Conservation (phyloP, 78 protist genomes). For the Tieghemostelium lacteum region DNA sequence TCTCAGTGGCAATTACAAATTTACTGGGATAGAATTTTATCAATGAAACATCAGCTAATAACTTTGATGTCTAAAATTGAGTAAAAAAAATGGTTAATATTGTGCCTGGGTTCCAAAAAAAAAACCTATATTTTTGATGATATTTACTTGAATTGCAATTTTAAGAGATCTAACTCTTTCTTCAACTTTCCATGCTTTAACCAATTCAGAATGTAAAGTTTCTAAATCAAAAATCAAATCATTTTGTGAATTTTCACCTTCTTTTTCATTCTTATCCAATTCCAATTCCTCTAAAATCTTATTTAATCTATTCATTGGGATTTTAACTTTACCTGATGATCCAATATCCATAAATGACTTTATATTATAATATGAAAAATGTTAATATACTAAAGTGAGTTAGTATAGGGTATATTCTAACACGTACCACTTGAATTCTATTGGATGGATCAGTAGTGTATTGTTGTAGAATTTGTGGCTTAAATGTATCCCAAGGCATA, state of each 20-base stretch:
- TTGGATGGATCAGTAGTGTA: constrained; percentile 60
- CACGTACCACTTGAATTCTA: constrained; percentile 62
- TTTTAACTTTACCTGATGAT: constrained; percentile 55
- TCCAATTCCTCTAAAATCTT: constrained; percentile 71
- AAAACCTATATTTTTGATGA: neutral
- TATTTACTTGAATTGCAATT: constrained; percentile 87
- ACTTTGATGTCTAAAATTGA: constrained; percentile 81
- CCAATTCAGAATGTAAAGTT: constrained; percentile 80
- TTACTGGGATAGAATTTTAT: constrained; percentile 92
- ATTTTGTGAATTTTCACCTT: constrained; percentile 54
- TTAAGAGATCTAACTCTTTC: constrained; percentile 91
- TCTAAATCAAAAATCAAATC: constrained; percentile 86
- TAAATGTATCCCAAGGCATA: constrained; percentile 82
- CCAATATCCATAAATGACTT: constrained; percentile 49
- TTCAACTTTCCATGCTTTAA: constrained; percentile 84
- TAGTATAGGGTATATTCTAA: neutral
- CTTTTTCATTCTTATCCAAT: constrained; percentile 60
- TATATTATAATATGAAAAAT: neutral
- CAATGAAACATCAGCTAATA: constrained; percentile 74
- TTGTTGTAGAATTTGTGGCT: constrained; percentile 79
- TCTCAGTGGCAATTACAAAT: constrained; percentile 92
- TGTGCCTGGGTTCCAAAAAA: neutral
- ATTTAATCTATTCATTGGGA: constrained; percentile 69
- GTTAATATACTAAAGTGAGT: neutral
- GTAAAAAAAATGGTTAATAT: neutral